Base-by-base conservation (phyloP, 2,329 filamentous ascomycete species). In the Colletotrichum tamarilloi region DNA sequence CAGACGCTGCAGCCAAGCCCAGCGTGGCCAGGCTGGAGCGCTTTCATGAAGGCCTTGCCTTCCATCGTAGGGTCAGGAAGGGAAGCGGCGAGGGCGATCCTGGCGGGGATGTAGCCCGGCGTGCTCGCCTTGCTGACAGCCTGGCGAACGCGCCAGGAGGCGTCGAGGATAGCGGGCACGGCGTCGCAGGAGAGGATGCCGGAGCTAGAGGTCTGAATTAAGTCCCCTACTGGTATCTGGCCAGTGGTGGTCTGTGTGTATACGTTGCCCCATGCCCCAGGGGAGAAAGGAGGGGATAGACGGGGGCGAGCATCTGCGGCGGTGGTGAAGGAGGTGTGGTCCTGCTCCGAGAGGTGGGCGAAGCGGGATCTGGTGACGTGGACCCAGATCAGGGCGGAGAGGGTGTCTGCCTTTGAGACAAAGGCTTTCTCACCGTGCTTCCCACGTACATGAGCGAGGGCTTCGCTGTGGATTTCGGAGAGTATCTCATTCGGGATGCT, bases 1-100 rank as follows among this genome's bases (percentile, higher is more conserved):
- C 72, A 74, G 24, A 74, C 72, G 3, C 57, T 67, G 55, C 72
- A 74, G 6, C 62, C 62, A 2, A 72, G 1, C 2, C 72, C 72
- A 11, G 72, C 53, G 11, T 59, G 59, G 5, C 72, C 42, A 5
- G 72, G 62, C 8, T 16, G 57, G 6, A 62, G 52, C 2, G 68
- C 68, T 3, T 24, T 58, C 5, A 28, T 38, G 30, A 72, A 72
- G 6, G 63, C 68, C 6, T 16, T 35, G 9, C 62, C 59, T 42
- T 68, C 72, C 3, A 19, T 53, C 1, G 67, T 19, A 19, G 72
- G 68, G 28, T 74, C 68, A 2, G 24, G 19, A 3, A 68, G 58
- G 2, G 49, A 62, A 5, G 57, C 30, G 1, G 72, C 68, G 11
- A 74, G 72, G 1, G 68, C 62, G 2, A 74, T 68, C 4, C 72